Evolutionary conservation across 2,329 filamentous ascomycete genomes (phyloP).

Genomic region (Capronia americana): DNA sequence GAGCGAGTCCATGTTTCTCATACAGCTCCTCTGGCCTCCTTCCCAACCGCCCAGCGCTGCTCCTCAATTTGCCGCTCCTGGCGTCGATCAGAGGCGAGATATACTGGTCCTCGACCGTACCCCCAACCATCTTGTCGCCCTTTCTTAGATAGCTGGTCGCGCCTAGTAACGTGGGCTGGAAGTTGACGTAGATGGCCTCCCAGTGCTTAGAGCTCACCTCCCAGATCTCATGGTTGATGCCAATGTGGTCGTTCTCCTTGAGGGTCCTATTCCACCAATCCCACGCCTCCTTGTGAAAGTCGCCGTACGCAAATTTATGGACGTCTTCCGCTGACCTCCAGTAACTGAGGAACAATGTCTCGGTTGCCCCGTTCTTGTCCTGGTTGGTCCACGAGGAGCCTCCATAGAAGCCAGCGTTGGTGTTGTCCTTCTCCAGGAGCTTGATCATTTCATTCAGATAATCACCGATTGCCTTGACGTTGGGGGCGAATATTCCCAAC

Average conservation of each 20-base stretch:
- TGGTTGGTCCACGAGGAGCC: slow-evolving; percentile 44
- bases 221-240: slow-evolving; percentile 56
- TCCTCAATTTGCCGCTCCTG: slow-evolving; percentile 35
- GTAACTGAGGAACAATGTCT: slow-evolving; percentile 50
- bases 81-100: slow-evolving; percentile 38
- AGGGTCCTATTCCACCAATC: slow-evolving; percentile 52
- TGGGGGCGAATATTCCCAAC: slow-evolving; percentile 51
- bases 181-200: slow-evolving; percentile 55
- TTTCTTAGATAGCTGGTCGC: slow-evolving; percentile 36
- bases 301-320: slow-evolving; percentile 53
- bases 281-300: slow-evolving; percentile 51
- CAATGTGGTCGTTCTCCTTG: slow-evolving; percentile 48
- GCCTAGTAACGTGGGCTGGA: slow-evolving; percentile 45
- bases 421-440: slow-evolving; percentile 26
- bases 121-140: slow-evolving; percentile 38
- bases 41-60: slow-evolving; percentile 37
- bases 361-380: slow-evolving; percentile 45
- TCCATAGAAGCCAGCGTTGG: slow-evolving; percentile 46
- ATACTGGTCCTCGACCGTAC: slow-evolving; percentile 35
- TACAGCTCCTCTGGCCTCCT: slow-evolving; percentile 27
- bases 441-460: slow-evolving; percentile 46
- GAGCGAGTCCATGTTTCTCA: slow-evolving; percentile 28
- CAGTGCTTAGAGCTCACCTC: slow-evolving; percentile 48
- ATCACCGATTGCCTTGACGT: slow-evolving; percentile 40
- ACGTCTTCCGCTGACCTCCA: slow-evolving; percentile 51